Percentiles rank a stretch among this genome's conserved stretches.
Conservation (phyloP, 1,284 basidiomycete genomes). For the Apiotrichum porosum region DNA sequence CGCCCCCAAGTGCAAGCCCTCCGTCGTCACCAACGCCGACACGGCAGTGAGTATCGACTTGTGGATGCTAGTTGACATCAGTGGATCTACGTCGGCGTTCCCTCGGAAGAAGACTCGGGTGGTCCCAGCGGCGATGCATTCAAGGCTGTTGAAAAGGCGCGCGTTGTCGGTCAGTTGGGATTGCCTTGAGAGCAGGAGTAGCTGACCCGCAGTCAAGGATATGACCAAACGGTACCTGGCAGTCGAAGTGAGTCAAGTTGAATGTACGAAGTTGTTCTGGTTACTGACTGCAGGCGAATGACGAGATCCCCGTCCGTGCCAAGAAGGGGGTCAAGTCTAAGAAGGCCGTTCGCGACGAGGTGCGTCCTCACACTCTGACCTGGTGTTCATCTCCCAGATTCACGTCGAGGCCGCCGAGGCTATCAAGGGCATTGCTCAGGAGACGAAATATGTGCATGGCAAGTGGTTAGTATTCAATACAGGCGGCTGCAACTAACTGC, state of each 20-base stretch:
- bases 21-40: slow-evolving; percentile 16
- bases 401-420: slow-evolving; percentile 12
- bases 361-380: background rate
- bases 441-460: slow-evolving; percentile 21
- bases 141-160: too few relatives aligned
- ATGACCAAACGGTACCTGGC: slow-evolving; percentile 15
- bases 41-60: slow-evolving; percentile 12
- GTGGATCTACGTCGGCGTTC: slow-evolving; percentile 30
- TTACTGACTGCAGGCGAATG: slow-evolving; percentile 25
- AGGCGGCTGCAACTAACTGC: too few relatives aligned
- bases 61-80: slow-evolving; percentile 4
- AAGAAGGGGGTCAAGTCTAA: slow-evolving; percentile 32
- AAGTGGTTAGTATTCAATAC: slow-evolving; percentile 40
- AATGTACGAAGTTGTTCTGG: too few relatives aligned
- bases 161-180: too few relatives aligned
- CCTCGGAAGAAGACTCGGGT: too few relatives aligned
- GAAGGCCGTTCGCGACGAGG: slow-evolving; percentile 28
- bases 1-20: slow-evolving; percentile 21
- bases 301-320: slow-evolving; percentile 25
- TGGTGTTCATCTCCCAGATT: slow-evolving; percentile 6
- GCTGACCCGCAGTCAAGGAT: slow-evolving; percentile 19
- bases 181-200: too few relatives aligned
- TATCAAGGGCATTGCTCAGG: slow-evolving; percentile 23
- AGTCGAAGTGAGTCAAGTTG: slow-evolving; percentile 18
- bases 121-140: too few relatives aligned